Conservation (phyloP, 2,329 filamentous ascomycete species). For the Davidsoniella neocaledoniae region DNA sequence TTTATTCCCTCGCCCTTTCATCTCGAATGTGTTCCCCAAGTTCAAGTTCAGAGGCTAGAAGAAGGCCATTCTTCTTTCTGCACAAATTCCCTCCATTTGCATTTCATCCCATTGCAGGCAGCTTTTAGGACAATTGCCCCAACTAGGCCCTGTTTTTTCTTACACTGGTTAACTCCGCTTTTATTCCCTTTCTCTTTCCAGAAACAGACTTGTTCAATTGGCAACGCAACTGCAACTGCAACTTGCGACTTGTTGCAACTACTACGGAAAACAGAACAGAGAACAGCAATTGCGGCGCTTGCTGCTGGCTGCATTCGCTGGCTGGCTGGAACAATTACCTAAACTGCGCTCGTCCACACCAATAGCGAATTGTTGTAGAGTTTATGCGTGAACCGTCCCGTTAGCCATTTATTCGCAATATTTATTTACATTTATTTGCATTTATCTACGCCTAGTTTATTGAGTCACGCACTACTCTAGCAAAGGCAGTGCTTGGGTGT, state of each 20-base stretch:
- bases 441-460: no score
- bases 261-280: no score
- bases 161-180: constrained; percentile 6
- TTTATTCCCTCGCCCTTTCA: background rate
- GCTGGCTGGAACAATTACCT: no score
- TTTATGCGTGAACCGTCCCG: background rate
- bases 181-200: constrained; percentile 5
- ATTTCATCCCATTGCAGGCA: background rate
- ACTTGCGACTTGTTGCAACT: no score
- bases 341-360: background rate
- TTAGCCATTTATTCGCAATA: background rate
- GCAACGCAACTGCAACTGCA: no score
- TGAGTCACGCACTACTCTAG: background rate
- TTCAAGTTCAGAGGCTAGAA: background rate
- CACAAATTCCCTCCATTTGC: background rate
- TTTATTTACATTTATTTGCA: no score
- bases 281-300: no score
- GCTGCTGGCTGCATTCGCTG: no score
- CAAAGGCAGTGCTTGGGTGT: background rate
- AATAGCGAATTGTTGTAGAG: background rate
- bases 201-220: no score
- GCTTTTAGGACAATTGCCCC: no score
- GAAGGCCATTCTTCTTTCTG: background rate
- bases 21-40: background rate
- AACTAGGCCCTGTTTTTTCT: background rate